Percentiles rank a stretch among this genome's conserved stretches.
phyloP scores from a whole-genome alignment of 2,329 filamentous ascomycete species.

The Sporothrix variecibatus region DNA sequence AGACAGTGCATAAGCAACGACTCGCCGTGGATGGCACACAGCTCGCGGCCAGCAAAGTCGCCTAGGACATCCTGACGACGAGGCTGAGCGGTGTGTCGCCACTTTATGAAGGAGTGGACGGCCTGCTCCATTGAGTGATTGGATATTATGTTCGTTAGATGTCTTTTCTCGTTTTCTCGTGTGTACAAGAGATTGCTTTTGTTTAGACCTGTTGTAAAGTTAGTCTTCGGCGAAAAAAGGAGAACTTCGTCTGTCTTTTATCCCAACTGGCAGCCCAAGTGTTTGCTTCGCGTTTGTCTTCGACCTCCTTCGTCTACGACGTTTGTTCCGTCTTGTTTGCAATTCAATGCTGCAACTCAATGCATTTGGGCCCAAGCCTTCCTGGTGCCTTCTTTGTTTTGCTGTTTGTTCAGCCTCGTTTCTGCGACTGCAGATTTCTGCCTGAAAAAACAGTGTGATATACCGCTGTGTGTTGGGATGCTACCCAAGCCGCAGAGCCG shows the following conservation, averaged over 20 bases:
- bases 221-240: background rate
- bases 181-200: background rate
- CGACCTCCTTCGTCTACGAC: too few species aligned
- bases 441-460: background rate
- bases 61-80: conserved; percentile 65
- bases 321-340: background rate
- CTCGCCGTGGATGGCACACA: conserved; percentile 73
- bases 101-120: background rate
- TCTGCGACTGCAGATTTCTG: background rate
- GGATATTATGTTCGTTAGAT: background rate
- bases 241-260: background rate
- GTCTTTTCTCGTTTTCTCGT: background rate
- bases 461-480: too few species aligned
- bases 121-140: background rate
- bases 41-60: conserved; percentile 73
- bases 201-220: background rate
- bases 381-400: background rate
- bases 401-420: background rate
- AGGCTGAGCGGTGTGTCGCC: background rate
- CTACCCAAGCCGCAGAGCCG: background rate
- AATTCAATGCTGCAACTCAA: background rate
- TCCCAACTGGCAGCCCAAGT: background rate
- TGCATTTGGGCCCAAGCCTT: background rate
- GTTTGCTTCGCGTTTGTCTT: background rate
- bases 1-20: conserved; percentile 68